Percentiles rank a stretch among this genome's conserved stretches.
Evolutionary conservation across 176 grass and related monocot genomes (phyloP).

Genomic region (Aegilops longissima): DNA sequence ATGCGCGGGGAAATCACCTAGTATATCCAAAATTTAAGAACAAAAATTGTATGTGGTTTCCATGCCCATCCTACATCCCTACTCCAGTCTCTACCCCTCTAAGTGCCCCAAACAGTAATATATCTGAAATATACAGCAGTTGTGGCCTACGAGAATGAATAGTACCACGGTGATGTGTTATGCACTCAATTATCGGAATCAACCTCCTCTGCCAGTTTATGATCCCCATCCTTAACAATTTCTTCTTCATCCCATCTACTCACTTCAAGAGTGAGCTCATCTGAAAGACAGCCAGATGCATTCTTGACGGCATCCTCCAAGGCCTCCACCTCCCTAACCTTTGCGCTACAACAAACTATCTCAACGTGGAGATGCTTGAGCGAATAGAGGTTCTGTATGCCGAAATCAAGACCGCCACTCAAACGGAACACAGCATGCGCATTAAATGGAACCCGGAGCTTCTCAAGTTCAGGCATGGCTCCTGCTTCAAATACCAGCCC

Average conservation of each 20-base stretch:
- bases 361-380: constrained; percentile 5
- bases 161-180: neutral
- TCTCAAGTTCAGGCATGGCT: constrained; percentile 5
- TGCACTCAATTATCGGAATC: neutral
- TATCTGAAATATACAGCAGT: neutral
- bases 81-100: neutral
- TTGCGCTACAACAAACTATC: neutral
- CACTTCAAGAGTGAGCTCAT: constrained; percentile 11
- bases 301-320: neutral
- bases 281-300: neutral
- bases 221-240: neutral
- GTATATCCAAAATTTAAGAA: neutral
- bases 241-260: constrained; percentile 28
- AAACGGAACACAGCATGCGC: neutral
- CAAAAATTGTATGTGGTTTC: neutral
- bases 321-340: neutral
- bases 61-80: neutral
- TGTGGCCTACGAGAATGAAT: neutral
- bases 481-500: constrained; percentile 4
- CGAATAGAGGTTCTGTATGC: neutral
- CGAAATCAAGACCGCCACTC: neutral
- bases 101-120: neutral
- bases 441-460: constrained; percentile 7
- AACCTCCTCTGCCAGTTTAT: constrained; percentile 6
- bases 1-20: no score